Evolutionary conservation across 2,329 filamentous ascomycete species (phyloP), one percentile per base, ranked within the genome.

Genomic region (Sphaerulina vaccinii): DNA sequence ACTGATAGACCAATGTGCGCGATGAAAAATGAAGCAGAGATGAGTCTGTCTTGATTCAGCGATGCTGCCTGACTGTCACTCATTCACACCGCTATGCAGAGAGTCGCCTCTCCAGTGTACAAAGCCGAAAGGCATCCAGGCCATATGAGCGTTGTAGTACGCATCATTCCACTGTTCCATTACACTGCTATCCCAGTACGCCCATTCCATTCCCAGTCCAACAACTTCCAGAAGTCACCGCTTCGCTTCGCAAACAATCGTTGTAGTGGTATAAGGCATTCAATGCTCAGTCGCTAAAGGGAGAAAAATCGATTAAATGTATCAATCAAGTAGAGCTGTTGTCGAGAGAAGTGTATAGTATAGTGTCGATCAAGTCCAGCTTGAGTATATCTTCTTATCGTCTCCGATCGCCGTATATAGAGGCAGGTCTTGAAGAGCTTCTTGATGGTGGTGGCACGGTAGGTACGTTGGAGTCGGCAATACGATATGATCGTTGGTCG

Each of bases 391-490:
- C 9, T 21, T 10, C 29, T 49, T 23, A 49, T 57, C 53, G 51
- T 54, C 55, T 59, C 35, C 58, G 49, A n/a, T 55, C 50, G 49
- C 62, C 62, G 51, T 60, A 66, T 33, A 58, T 47, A 0, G 64
- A 65, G 7, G 61, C 51, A 1, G 62, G 63, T 59, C 64, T 59
- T 47, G 65, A 64, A 11, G 58, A 44, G 16, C 56, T 57, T 45
- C 65, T 63, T 16, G 66, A 67, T 37, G 66, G 66, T 24, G 66
- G 66, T 38, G 66, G 66, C 2, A 62, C 59, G 8, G 62, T 49
- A n/a, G 60, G 56, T 16, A 61, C 62, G 46, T 67, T 62, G 41
- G 59, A 57, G 43, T 61, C 47, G 22, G 61, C 61, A 27, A 64
- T 52, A 16, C 60, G 59, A n/a, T 66, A 45, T 13, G 62, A 64